Conservation (phyloP, 495 filamentous ascomycete species). For the Rusavskia elegans region DNA sequence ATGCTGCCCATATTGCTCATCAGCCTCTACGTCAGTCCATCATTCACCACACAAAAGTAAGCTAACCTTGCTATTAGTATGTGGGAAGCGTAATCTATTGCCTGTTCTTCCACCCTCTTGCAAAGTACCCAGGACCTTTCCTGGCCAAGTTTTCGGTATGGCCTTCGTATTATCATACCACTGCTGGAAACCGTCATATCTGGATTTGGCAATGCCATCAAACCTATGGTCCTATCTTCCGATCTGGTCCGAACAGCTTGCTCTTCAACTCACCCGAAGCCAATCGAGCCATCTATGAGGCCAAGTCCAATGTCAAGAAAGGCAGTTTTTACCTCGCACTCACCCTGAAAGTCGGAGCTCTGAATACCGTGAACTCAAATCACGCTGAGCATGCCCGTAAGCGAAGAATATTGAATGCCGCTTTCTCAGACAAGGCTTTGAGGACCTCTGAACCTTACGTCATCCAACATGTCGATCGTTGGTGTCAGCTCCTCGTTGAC, state of each 20-base stretch:
- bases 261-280: slow-evolving; percentile 15
- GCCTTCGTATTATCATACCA: slow-evolving; percentile 40
- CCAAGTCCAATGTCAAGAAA: slow-evolving; percentile 16
- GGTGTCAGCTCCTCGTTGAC: slow-evolving; percentile 14
- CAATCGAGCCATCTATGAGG: slow-evolving; percentile 15
- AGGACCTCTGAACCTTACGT: slow-evolving; percentile 10
- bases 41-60: too few species aligned
- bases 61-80: background rate
- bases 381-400: slow-evolving; percentile 14
- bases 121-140: slow-evolving; percentile 19
- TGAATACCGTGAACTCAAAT: slow-evolving; percentile 12
- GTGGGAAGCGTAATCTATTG: background rate
- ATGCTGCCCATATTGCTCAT: too few species aligned
- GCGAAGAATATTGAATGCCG: slow-evolving; percentile 13
- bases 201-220: slow-evolving; percentile 40
- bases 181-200: slow-evolving; percentile 42
- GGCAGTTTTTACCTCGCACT: slow-evolving; percentile 13
- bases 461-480: slow-evolving; percentile 17
- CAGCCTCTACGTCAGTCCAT: too few species aligned
- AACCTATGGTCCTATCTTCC: slow-evolving; percentile 33
- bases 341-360: slow-evolving; percentile 4
- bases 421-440: slow-evolving; percentile 16
- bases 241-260: slow-evolving; percentile 15
- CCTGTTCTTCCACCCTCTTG: slow-evolving; percentile 17
- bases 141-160: slow-evolving; percentile 26